phyloP scores from a whole-genome alignment of 441 rosid species.

The Gossypium schwendimanii region DNA sequence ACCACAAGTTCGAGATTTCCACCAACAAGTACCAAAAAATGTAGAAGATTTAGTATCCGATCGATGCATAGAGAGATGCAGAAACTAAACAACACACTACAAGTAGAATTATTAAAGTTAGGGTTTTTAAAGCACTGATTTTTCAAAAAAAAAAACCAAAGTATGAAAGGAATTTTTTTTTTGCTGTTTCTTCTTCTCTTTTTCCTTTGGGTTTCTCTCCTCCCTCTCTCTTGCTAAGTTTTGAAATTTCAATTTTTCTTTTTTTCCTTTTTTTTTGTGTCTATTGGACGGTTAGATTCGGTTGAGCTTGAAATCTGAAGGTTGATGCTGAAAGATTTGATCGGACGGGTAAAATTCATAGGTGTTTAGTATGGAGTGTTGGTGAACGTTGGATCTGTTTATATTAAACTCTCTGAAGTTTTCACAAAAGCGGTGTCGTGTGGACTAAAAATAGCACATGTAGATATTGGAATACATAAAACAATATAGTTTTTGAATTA shows the following conservation, averaged over 20 bases:
- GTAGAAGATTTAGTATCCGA: constrained; percentile 4
- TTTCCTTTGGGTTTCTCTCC: constrained; percentile 26
- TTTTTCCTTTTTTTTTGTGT: constrained; percentile 26
- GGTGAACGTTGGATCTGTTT: background rate
- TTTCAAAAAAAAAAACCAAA: constrained; percentile 2
- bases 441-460: background rate
- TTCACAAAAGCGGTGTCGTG: background rate
- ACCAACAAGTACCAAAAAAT: background rate
- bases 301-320: constrained; percentile 25
- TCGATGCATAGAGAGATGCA: background rate
- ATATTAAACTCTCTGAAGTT: background rate
- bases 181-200: background rate
- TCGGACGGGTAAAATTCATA: constrained; percentile 45
- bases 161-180: background rate
- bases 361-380: constrained; percentile 1
- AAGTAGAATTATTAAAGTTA: background rate
- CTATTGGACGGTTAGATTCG: constrained; percentile 45
- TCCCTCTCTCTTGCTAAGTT: constrained; percentile 57
- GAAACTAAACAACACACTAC: background rate
- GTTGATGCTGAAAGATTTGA: background rate
- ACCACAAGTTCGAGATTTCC: constrained; percentile 26
- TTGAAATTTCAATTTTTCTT: constrained; percentile 52
- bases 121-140: constrained; percentile 10
- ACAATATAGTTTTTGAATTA: too few species aligned
- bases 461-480: too few species aligned